A percentile compares a stretch with the other conserved stretches of the same genome.
Conservation (phyloP, 305 asterid genomes). For the Fraxinus platypoda region DNA sequence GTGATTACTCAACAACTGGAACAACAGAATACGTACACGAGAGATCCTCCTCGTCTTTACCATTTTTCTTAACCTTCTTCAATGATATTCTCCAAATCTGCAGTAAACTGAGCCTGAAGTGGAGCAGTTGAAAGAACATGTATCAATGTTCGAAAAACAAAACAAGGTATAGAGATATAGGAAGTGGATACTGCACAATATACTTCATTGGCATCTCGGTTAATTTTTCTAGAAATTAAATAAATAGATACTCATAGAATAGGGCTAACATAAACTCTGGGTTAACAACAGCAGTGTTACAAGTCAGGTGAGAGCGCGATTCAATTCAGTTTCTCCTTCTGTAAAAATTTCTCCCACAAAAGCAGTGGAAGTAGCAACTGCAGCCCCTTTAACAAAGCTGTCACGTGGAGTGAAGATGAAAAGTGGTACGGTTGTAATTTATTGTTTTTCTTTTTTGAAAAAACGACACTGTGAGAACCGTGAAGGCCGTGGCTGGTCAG, state of each 20-base stretch:
- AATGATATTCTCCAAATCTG: slow-evolving; percentile 68
- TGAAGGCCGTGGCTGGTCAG: not conserved
- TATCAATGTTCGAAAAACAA: not conserved
- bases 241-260: not conserved
- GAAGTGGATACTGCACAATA: not conserved
- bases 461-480: not conserved
- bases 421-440: not conserved
- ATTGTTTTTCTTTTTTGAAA: not conserved
- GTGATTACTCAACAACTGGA: slow-evolving; percentile 44
- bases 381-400: not conserved
- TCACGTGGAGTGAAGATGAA: not conserved
- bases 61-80: slow-evolving; percentile 58
- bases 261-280: not conserved
- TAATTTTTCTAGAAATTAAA: not conserved
- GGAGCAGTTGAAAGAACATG: slow-evolving; percentile 14
- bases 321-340: not conserved
- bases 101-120: slow-evolving; percentile 65
- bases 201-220: not conserved
- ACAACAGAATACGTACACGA: slow-evolving; percentile 50
- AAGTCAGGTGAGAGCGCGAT: not conserved
- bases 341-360: not conserved
- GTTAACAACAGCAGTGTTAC: not conserved
- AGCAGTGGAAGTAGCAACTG: not conserved
- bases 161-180: not conserved
- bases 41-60: slow-evolving; percentile 39